These are phyloP conservation scores for Gastrodia elata DNA, from an alignment of 106 monocot genomes.

Conservation along the genomic window DNA sequence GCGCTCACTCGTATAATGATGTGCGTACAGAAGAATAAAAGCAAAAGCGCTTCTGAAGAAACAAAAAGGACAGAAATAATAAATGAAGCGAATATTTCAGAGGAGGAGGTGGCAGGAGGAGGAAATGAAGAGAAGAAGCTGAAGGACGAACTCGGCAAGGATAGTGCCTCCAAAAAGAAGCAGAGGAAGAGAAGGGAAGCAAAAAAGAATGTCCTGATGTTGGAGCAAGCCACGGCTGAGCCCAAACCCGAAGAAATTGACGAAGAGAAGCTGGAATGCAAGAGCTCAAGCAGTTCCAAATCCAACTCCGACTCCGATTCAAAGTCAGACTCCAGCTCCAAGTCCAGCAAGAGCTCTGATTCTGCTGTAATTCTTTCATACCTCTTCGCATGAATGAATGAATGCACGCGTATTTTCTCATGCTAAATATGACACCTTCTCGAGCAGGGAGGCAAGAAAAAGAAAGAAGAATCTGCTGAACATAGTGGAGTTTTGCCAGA, in stretches of 20 bases:
- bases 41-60: too few species aligned
- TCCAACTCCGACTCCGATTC: not conserved
- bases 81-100: not conserved
- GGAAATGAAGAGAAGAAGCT: not conserved
- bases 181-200: not conserved
- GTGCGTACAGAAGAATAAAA: too few species aligned
- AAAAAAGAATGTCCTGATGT: not conserved
- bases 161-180: not conserved
- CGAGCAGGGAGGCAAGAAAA: conserved; percentile 2
- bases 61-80: too few species aligned
- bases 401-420: not conserved
- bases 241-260: too few species aligned
- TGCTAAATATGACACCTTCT: not conserved
- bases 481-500: not conserved
- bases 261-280: not conserved
- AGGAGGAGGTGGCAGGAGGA: not conserved
- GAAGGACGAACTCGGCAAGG: not conserved
- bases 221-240: not conserved
- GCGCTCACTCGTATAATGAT: too few species aligned
- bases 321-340: not conserved
- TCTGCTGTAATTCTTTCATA: not conserved
- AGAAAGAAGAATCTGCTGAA: not conserved
- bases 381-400: not conserved
- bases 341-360: not conserved
- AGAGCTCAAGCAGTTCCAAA: not conserved